Base-by-base conservation (phyloP, 179 eudicot species). In the Patellifolia procumbens region DNA sequence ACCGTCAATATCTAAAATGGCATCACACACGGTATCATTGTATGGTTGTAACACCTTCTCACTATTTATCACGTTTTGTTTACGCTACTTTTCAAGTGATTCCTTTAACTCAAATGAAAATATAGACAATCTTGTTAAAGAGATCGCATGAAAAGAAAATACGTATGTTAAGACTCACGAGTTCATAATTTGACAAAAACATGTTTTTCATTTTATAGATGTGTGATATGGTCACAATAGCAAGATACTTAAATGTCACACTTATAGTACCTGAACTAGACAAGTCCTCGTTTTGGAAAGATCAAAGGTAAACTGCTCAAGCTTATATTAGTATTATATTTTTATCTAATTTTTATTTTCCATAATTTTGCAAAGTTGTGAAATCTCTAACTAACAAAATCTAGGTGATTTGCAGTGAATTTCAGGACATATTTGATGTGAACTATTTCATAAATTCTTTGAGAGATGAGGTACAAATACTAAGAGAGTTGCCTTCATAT, bases 161-260 rank as follows among this genome's bases (percentile, higher is more conserved):
- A n/a, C n/a, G n/a, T n/a, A n/a, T n/a, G n/a, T n/a, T n/a, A n/a
- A n/a, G n/a, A n/a, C n/a, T n/a, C n/a, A n/a, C n/a, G n/a, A n/a
- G n/a, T n/a, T n/a, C n/a, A n/a, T n/a, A n/a, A n/a, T n/a, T n/a
- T n/a, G n/a, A n/a, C n/a, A n/a, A n/a, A n/a, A n/a, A n/a, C n/a
- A n/a, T n/a, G n/a, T 22, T 26, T 0, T 58, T 24, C 26, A 9
- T 58, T 62, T 19, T 56, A 43, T 76, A 83, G 86, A 83, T 83
- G 19, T 80, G 86, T 68, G 86, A 83, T 70, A 83, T 83, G 86
- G 86, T 83, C 17, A 76, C 86, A 3, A 80, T 83, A 8, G 86
- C 86, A 55, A 77, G 86, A 80, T 83, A 77, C 55, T 63, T 83
- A 17, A 83, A 83, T 48, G 49, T 83, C 66, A 83, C 86, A 5